Base-by-base conservation (phyloP, 345 rosid species). In the Rhodomyrtus tomentosa region DNA sequence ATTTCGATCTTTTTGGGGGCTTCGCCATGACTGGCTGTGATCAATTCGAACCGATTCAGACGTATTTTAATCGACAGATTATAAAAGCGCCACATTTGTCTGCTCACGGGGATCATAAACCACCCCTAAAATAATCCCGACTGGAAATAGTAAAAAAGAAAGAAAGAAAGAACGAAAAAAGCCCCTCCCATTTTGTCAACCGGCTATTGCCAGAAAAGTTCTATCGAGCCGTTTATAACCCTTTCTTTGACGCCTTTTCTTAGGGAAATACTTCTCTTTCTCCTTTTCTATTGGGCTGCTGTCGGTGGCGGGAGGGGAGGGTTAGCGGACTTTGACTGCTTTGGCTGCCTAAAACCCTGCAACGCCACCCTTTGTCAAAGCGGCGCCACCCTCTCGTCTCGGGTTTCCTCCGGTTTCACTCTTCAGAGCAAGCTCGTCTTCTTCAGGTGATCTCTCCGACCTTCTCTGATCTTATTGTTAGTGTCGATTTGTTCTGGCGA, bases 81-180 rank as follows among this genome's bases (percentile, higher is more conserved):
- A 12, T 13, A 5, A 58, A 12, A 58, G 6, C 2, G 18, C 0
- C 4, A 58, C 68, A 6, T 0, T 4, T n/a, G 32, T 32, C 12
- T 56, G 3, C 68, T 56, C 36, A 5, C 0, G 8, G 13, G 36
- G 6, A 29, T 5, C 68, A 58, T 13, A 29, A 58, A 13, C 9
- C 42, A 1, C 42, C 22, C 22, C 74, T 29, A 16, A 62, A 62
- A 29, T 59, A 29, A 21, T 21, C 73, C 32, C 11, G 2, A 59
- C 3, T 7, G 2, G 73, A 59, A 59, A 15, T 5, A 29, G 40
- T 20, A 53, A 59, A 29, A n/a, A n/a, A n/a, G n/a, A n/a, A n/a
- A n/a, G n/a, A n/a, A n/a, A n/a, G n/a, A n/a, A n/a, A n/a, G n/a
- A n/a, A n/a, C n/a, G n/a, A n/a, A n/a, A n/a, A n/a, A n/a, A n/a